Evolutionary conservation across 1,139 yeast species (phyloP), one percentile per base, ranked within the genome.

Genomic region (Zygosaccharomyces sapae): DNA sequence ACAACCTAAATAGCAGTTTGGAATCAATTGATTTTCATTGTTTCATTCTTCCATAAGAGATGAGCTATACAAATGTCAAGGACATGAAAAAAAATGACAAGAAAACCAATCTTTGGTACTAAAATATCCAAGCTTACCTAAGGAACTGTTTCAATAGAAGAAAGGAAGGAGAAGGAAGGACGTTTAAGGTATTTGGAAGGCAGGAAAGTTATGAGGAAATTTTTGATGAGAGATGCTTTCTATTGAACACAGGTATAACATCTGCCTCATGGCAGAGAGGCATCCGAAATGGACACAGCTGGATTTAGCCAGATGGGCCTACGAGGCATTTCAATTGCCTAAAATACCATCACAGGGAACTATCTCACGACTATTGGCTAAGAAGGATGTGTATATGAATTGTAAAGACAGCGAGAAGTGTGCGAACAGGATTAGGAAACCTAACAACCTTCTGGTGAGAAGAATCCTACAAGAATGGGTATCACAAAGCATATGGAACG

Each of bases 271-370:
- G 72, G 79, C 85, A 16, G 86, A 81, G 61, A 70, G 82, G 16
- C 76, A 79, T 54, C 86, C 86, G 0, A 74, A 74, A 30, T 79
- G 82, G 85, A 81, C 86, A 1, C 87, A 81, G 60, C 71, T 74
- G n/a, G 85, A 81, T 54, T 62, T 81, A 43, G 87, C 86, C 0
- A 61, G 66, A 33, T 81, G 87, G 87, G 86, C 86, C 0, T 75
- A 76, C 62, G 67, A 69, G 29, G 70, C 77, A 31, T 79, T 79
- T 58, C 77, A 76, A 37, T 66, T 79, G 2, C 62, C 68, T 1
- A 77, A 70, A 53, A 75, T 81, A 2, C 86, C 86, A 0, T 78
- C 85, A 1, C 87, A 81, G 57, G 82, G 86, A 0, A 81, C 87
- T 1, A 80, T 81, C 3, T 79, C 85, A 6, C 68, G 87, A 39